Conservation (phyloP, 2,329 filamentous ascomycete species). For the Arachnomyces sp. region DNA sequence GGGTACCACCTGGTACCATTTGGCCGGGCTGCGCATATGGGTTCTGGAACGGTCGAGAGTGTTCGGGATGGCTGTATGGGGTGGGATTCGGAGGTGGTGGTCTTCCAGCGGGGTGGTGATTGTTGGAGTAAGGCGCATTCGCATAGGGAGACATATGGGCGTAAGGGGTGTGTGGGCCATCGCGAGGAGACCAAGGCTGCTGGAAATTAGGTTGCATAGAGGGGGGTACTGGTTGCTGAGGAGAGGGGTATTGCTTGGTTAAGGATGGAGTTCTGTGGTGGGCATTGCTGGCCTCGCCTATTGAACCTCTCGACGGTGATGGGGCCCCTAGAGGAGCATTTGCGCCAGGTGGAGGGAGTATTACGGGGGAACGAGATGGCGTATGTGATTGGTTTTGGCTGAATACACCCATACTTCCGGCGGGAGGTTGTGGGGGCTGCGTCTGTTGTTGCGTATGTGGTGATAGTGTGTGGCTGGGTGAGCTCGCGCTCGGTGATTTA, state of each 20-base stretch:
- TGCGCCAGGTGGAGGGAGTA: background rate
- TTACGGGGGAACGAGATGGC: no score
- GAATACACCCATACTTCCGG: no score
- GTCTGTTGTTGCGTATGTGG: constrained; percentile 5
- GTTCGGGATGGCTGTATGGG: constrained; percentile 9
- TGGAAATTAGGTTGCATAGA: constrained; percentile 21
- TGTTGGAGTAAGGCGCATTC: constrained; percentile 8
- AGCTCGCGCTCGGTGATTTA: constrained; percentile 5
- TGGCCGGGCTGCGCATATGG: constrained; percentile 1
- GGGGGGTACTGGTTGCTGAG: no score
- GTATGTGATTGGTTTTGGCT: no score
- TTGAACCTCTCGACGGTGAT: no score
- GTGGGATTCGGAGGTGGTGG: constrained; percentile 6
- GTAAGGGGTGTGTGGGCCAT: constrained; percentile 24
- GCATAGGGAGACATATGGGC: constrained; percentile 17
- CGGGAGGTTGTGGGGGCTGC: constrained; percentile 8
- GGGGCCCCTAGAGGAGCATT: background rate
- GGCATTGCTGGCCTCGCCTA: no score
- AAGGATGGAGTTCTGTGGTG: no score
- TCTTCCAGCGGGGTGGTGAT: constrained; percentile 4
- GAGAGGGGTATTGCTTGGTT: no score
- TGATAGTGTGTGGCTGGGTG: constrained; percentile 3
- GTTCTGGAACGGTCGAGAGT: constrained; percentile 1
- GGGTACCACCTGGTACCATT: no score
- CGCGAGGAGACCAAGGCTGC: constrained; percentile 28